These are phyloP conservation scores for Nymphaea thermarum DNA, from an alignment of 164 flowering plant species.

Conservation along the genomic window DNA sequence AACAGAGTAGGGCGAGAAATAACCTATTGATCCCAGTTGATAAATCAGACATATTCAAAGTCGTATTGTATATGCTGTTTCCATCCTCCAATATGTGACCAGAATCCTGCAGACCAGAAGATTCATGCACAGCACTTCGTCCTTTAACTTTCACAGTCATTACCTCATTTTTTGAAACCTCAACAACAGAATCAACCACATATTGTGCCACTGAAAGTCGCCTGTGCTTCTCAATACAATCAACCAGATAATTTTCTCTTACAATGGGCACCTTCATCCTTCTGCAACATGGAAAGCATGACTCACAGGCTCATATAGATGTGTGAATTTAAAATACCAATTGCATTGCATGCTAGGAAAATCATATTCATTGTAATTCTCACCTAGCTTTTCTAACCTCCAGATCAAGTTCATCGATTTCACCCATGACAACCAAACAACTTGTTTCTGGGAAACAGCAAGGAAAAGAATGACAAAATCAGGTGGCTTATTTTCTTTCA, in stretches of 20 bases:
- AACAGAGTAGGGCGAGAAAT: not conserved
- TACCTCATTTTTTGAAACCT: conserved; percentile 26
- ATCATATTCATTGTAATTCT: not conserved
- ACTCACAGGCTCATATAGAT: not conserved
- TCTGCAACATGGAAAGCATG: conserved; percentile 28
- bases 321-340: not conserved
- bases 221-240: conserved; percentile 57
- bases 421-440: conserved; percentile 65
- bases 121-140: conserved; percentile 81
- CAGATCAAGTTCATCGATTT: conserved; percentile 28
- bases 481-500: not conserved
- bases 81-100: conserved; percentile 95
- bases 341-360: not conserved
- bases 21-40: conserved; percentile 93
- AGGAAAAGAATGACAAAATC: not conserved
- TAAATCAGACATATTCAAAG: conserved; percentile 85
- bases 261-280: conserved; percentile 81
- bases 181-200: conserved; percentile 48
- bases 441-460: conserved; percentile 40
- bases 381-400: conserved; percentile 83
- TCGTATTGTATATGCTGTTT: conserved; percentile 75
- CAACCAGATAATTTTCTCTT: conserved; percentile 75
- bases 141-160: conserved; percentile 91
- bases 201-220: conserved; percentile 71
- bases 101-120: conserved; percentile 82